Conservation (phyloP, 2,329 filamentous ascomycete species). For the Pseudogymnoascus sp. region DNA sequence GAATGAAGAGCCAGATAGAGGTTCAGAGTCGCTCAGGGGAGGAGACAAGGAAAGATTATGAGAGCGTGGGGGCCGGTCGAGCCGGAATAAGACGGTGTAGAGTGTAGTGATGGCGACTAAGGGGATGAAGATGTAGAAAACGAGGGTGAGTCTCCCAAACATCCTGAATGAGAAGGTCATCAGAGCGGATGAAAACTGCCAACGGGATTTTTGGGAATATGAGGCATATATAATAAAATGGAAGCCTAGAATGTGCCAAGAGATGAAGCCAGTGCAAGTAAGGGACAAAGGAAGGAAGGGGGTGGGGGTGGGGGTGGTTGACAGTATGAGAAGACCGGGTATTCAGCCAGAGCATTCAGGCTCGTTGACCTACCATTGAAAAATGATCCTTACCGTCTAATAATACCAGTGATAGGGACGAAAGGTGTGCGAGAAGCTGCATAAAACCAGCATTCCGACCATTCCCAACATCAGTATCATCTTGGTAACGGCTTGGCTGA, state of each 20-base stretch:
- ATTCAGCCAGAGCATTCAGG: background rate
- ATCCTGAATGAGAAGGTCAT: background rate
- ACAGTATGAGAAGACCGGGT: background rate
- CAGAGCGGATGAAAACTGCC: background rate
- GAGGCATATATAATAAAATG: background rate
- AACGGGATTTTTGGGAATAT: background rate
- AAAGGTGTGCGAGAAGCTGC: background rate
- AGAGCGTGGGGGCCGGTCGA: background rate
- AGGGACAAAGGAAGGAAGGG: background rate
- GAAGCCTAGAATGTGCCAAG: background rate
- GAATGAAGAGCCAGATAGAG: background rate
- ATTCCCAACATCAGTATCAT: background rate
- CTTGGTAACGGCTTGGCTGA: background rate
- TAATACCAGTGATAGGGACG: background rate
- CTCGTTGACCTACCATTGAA: background rate
- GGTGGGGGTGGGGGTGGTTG: too few species aligned
- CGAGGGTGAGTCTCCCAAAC: background rate
- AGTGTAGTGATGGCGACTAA: background rate
- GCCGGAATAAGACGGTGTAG: background rate
- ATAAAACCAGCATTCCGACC: background rate
- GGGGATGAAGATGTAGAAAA: background rate
- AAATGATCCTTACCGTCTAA: background rate
- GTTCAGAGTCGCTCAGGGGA: background rate
- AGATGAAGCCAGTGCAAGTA: background rate
- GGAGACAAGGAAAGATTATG: background rate